phyloP scores from a whole-genome alignment of 352 stramenopile species.

The Globisporangium parvum region DNA sequence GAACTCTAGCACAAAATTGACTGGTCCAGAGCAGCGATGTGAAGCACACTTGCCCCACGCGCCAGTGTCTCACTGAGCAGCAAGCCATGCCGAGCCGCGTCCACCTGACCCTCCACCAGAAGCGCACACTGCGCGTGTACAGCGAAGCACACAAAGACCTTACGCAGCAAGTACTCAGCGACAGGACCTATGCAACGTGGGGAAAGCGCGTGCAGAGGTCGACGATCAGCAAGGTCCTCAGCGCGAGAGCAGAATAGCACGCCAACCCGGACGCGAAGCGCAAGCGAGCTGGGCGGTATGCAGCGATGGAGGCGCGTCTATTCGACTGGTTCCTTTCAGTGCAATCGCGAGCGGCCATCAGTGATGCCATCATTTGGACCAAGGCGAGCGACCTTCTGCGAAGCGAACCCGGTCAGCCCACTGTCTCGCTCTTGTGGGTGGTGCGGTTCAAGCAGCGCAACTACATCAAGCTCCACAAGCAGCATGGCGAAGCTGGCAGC shows the following conservation, averaged over 20 bases:
- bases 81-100: not conserved
- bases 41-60: not conserved
- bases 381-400: not conserved
- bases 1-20: slow-evolving; percentile 3
- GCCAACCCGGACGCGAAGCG: not conserved
- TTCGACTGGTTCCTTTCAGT: slow-evolving; percentile 1
- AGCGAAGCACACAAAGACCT: not conserved
- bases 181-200: not conserved
- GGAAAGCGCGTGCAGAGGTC: not conserved
- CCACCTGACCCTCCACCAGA: not conserved
- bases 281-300: not conserved
- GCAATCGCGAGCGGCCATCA: not conserved
- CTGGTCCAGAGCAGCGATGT: not conserved
- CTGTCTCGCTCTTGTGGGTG: slow-evolving; percentile 7
- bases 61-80: not conserved
- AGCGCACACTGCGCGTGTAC: too few species aligned
- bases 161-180: not conserved
- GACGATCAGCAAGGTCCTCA: slow-evolving; percentile 1
- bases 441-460: slow-evolving; percentile 9
- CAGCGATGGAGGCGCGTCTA: not conserved
- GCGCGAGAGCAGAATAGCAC: not conserved
- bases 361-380: not conserved
- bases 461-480: not conserved
- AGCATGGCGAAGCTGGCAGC: too few species aligned
- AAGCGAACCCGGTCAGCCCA: not conserved